Evolutionary conservation across 2,329 filamentous ascomycete species (phyloP), one percentile per base, ranked within the genome.

Genomic region (Fusarium foetens): DNA sequence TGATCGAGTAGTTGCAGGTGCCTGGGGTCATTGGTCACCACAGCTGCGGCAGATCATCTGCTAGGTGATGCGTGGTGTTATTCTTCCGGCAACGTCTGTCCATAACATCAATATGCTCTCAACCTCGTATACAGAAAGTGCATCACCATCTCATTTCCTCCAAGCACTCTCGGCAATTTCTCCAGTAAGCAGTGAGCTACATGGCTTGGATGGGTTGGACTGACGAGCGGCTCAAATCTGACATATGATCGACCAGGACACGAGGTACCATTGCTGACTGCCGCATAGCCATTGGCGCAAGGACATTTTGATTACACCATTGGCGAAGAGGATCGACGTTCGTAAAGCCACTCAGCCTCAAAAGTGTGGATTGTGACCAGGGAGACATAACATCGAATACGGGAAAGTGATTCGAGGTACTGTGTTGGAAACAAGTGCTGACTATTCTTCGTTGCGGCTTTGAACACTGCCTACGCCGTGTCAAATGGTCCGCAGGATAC

Each of bases 191-290:
- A 53, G 21, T 8, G 23, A 23, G 16, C 14, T 52, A 4, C 35
- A 33, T 29, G 33, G 23, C 33, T 38, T 38, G n/a, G 13, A 2
- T 21, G 9, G 10, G 6, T 25, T 23, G n/a, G n/a, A n/a, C 35
- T 62, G 38, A 21, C 25, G 25, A 17, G 17, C 38, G 25, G 45
- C 35, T 61, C 25, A 63, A 12, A 63, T 52, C 38, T 51, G 61
- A 62, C 36, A 43, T 35, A 61, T 38, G 36, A 62, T 51, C 16
- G 27, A 31, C 43, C 8, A 6, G 11, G 39, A 62, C 31, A 62
- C 38, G 61, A 62, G 23, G 17, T 3, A 33, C 16, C 33, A 14
- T 51, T 27, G n/a, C 55, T 49, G 25, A n/a, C 25, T 43, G 9
- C 8, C 27, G 21, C 11, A 6, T 8, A 9, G 11, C 8, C 19